phyloP scores from a whole-genome alignment of 108 stramenopile species.

The Pseudonitzschia delicatissima region DNA sequence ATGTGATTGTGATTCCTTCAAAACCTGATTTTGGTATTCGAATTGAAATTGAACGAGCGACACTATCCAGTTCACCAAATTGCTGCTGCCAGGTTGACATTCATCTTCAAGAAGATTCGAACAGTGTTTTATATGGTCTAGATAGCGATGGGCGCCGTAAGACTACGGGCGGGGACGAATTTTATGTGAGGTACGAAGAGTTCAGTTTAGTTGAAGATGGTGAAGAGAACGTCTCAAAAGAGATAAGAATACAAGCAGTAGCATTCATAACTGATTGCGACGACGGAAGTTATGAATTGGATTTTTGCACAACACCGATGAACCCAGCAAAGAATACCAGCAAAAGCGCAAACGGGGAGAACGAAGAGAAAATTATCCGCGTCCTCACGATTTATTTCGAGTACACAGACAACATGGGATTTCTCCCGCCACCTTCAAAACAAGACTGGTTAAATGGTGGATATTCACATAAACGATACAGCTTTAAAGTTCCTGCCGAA shows the following conservation, averaged over 20 bases:
- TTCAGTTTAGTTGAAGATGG: not conserved
- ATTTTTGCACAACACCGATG: constrained; percentile 26
- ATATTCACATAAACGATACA: constrained; percentile 17
- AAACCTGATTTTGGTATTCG: not conserved
- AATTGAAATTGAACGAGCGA: not conserved
- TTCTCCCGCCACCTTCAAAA: constrained; percentile 19
- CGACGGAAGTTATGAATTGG: constrained; percentile 22
- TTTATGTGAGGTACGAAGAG: constrained; percentile 27
- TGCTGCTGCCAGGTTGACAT: constrained; percentile 14
- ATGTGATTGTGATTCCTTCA: not conserved
- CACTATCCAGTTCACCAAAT: not conserved
- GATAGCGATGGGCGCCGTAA: constrained; percentile 9
- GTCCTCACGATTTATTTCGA: constrained; percentile 24
- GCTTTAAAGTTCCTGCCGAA: not conserved
- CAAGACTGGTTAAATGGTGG: constrained; percentile 22
- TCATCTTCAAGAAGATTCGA: not conserved
- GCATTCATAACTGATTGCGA: constrained; percentile 10
- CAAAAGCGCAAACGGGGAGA: not conserved
- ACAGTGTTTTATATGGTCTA: not conserved
- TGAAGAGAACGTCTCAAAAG: not conserved
- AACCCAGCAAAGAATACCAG: not conserved
- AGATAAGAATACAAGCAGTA: constrained; percentile 15
- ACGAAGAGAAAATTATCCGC: not conserved
- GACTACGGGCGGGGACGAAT: constrained; percentile 24
- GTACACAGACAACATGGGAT: constrained; percentile 24